Evolutionary conservation across 371 early-diverging fungal genomes (phyloP), one percentile per base, ranked within the genome.

Genomic region (Haplosporangium sp.): DNA sequence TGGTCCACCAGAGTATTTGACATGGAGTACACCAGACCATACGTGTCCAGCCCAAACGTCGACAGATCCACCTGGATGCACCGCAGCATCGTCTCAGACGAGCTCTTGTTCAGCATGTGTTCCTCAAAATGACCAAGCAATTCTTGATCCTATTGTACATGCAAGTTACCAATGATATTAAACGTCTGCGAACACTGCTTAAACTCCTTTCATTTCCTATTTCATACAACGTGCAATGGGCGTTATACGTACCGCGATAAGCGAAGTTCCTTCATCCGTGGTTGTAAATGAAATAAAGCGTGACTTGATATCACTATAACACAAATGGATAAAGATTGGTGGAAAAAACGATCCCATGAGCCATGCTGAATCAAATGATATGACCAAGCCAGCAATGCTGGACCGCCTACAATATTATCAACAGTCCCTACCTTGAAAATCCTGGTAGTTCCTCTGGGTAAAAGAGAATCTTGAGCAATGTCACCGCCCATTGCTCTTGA

Each of bases 31-130:
- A 86, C 87, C 37, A 87, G 73, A 18, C 87, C 87, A 69, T 80
- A 86, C 8, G 64, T 82, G 76, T 84, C 84, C 29, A 85, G 60
- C 11, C 86, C 85, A 67, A 83, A 84, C 13, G 76, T 72, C 38
- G 80, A 74, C 61, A 87, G 56, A 70, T 87, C 86, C 42, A 87
- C 83, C 60, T 87, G 87, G 40, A 87, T 86, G 60, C 87, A 87
- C 14, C 83, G 73, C 10, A 87, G 74, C 18, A 71, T 63, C 9
- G 83, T 83, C 38, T 77, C 69, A 5, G 75, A 69, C 42, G 73
- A 59, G 52, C 80, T 79, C 70, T 43, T 72, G 55, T 82, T 72
- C 46, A 87, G 47, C 68, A 69, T 67, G 61, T 84, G 74, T 23
- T 83, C 83, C 45, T 73, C 76, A 57, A 86, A 86, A 13, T 74